These are phyloP conservation scores for Stenocarpella maydis DNA, from an alignment of 2,329 filamentous ascomycete species.

Conservation along the genomic window DNA sequence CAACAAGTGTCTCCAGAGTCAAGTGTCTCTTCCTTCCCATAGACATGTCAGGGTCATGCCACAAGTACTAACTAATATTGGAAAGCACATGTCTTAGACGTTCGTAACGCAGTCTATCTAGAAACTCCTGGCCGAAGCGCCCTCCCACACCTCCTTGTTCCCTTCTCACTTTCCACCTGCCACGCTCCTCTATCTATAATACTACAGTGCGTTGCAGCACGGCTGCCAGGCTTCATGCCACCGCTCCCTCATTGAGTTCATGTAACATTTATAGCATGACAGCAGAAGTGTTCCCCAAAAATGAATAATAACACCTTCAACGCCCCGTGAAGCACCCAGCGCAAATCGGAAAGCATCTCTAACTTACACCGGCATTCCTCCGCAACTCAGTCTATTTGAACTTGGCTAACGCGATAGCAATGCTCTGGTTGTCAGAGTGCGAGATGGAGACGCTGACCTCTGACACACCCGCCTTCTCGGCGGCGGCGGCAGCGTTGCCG, in stretches of 20 bases:
- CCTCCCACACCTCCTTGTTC: neutral
- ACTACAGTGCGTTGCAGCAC: neutral
- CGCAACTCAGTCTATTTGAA: constrained; percentile 60
- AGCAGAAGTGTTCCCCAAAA: neutral
- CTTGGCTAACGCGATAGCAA: constrained; percentile 88
- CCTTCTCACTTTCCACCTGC: neutral
- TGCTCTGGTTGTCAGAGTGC: constrained; percentile 92
- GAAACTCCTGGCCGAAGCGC: neutral
- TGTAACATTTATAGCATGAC: constrained; percentile 14
- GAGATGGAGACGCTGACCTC: constrained; percentile 93
- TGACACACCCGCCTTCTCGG: constrained; percentile 87
- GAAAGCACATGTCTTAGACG: neutral
- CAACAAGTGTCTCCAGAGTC: too few species aligned
- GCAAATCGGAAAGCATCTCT: constrained; percentile 3
- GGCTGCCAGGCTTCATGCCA: neutral
- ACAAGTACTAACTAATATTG: too few species aligned
- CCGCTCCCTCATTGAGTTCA: neutral
- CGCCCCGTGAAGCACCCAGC: constrained; percentile 18
- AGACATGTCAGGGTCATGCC: too few species aligned
- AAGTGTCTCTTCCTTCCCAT: too few species aligned
- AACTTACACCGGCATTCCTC: neutral
- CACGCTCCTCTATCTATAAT: neutral
- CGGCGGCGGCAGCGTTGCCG: constrained; percentile 82
- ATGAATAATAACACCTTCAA: neutral
- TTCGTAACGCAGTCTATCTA: constrained; percentile 21